These are phyloP conservation scores for Candida boidinii DNA, from an alignment of 805 yeast species.

Conservation along the genomic window DNA sequence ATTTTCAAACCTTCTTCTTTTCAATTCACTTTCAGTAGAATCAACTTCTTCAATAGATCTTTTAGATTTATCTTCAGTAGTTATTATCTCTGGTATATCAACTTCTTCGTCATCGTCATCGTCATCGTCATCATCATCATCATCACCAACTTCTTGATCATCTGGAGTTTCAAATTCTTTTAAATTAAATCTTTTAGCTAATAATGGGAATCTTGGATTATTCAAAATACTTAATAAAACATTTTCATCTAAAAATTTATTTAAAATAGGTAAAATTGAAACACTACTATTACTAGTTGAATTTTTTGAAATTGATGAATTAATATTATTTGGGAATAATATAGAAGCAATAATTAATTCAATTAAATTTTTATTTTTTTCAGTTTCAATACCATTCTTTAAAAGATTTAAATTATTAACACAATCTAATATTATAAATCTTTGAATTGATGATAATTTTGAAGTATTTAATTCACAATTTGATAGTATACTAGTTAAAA, in stretches of 20 bases:
- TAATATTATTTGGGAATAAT: constrained; percentile 55
- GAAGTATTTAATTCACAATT: constrained; percentile 50
- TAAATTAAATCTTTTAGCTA: constrained; percentile 9
- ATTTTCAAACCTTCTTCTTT: too few species aligned
- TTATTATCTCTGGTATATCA: constrained; percentile 2
- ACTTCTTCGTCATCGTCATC: constrained; percentile 8
- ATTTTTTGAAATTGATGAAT: too few species aligned
- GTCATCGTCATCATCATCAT: constrained; percentile 3
- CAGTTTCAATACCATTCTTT: constrained; percentile 18
- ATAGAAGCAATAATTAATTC: constrained; percentile 49
- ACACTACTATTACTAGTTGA: constrained; percentile 14
- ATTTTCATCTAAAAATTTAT: constrained; percentile 40
- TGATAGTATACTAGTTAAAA: constrained; percentile 40
- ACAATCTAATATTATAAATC: constrained; percentile 32
- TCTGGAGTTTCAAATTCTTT: background rate
- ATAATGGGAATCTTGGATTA: constrained; percentile 69
- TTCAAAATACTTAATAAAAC: constrained; percentile 49
- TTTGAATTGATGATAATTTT: constrained; percentile 50
- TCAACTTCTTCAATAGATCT: constrained; percentile 1
- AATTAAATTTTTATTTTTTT: constrained; percentile 27
- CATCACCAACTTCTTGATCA: constrained; percentile 2
- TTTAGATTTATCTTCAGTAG: background rate
- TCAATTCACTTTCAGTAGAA: too few species aligned
- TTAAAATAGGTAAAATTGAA: constrained; percentile 66
- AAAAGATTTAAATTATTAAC: constrained; percentile 20